Percentiles rank a stretch among this genome's conserved stretches.
phyloP scores from a whole-genome alignment of 352 stramenopile genomes.

The Pythium grandisporangium region DNA sequence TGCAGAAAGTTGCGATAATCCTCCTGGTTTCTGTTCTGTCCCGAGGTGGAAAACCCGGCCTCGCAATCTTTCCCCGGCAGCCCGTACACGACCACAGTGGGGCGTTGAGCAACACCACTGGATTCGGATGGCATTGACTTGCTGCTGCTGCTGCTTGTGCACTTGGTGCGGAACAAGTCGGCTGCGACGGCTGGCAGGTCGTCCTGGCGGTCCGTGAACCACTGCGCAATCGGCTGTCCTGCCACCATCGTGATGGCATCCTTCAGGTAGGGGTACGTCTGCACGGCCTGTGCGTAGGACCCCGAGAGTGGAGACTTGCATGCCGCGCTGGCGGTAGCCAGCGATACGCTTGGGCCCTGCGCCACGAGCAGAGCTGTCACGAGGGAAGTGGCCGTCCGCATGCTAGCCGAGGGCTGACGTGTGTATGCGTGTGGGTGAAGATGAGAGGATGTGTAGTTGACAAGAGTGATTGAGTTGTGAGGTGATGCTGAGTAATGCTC shows the following conservation, averaged over 20 bases:
- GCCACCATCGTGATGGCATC: constrained; percentile 1
- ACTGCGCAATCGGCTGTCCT: background rate
- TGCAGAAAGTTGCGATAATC: constrained; percentile 9
- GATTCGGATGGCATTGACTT: background rate
- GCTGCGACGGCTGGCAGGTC: background rate
- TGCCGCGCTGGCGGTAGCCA: background rate
- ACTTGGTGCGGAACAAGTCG: background rate
- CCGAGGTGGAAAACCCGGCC: constrained; percentile 5
- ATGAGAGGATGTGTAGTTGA: too few relatives aligned
- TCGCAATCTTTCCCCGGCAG: constrained; percentile 14
- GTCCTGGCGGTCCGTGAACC: constrained; percentile 6
- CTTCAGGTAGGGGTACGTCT: constrained; percentile 1
- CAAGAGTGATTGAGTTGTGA: too few relatives aligned
- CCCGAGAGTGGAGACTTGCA: background rate
- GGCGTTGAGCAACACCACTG: constrained; percentile 2
- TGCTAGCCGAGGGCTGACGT: background rate
- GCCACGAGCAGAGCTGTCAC: background rate
- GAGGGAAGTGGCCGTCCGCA: background rate
- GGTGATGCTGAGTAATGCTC: too few relatives aligned
- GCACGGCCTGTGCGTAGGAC: constrained; percentile 1
- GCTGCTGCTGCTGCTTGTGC: background rate
- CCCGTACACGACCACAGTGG: constrained; percentile 12
- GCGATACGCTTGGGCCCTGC: background rate
- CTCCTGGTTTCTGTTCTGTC: constrained; percentile 11
- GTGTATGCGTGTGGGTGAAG: too few relatives aligned